These are phyloP conservation scores for Esteya vermicola DNA, from an alignment of 2,329 filamentous ascomycete genomes.

Conservation along the genomic window DNA sequence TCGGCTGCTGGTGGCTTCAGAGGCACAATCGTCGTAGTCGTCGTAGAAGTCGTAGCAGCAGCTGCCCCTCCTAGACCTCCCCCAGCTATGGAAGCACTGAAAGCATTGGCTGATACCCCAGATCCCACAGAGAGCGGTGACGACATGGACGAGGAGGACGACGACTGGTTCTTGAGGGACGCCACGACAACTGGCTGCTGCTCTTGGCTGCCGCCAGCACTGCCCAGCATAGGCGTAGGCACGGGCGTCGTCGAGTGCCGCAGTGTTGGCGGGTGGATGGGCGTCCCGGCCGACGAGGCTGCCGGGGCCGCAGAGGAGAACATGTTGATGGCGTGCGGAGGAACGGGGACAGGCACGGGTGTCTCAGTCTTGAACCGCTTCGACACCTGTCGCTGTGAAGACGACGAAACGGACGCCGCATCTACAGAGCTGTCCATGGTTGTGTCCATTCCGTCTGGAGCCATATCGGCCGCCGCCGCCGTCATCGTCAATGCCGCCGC, in stretches of 20 bases:
- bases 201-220: too few relatives aligned
- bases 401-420: neutral
- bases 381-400: conserved; percentile 12
- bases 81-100: neutral
- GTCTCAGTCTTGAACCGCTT: conserved; percentile 24
- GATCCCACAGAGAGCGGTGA: conserved; percentile 3
- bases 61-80: too few relatives aligned
- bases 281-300: conserved; percentile 12
- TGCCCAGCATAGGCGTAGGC: conserved; percentile 15
- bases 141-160: neutral
- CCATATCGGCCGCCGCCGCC: neutral
- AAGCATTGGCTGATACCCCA: too few relatives aligned
- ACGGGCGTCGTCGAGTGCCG: conserved; percentile 17
- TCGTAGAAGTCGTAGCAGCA: too few relatives aligned
- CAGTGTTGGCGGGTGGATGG: conserved; percentile 9
- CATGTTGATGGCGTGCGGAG: conserved; percentile 12
- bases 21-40: conserved; percentile 12
- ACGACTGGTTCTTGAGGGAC: too few relatives aligned
- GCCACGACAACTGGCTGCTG: neutral
- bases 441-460: too few relatives aligned
- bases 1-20: conserved; percentile 17
- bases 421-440: neutral
- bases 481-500: neutral
- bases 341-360: conserved; percentile 22
- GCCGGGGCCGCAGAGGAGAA: conserved; percentile 7